These are phyloP conservation scores for Simmondsia chinensis DNA, from an alignment of 148 eudicot genomes.

Conservation along the genomic window DNA sequence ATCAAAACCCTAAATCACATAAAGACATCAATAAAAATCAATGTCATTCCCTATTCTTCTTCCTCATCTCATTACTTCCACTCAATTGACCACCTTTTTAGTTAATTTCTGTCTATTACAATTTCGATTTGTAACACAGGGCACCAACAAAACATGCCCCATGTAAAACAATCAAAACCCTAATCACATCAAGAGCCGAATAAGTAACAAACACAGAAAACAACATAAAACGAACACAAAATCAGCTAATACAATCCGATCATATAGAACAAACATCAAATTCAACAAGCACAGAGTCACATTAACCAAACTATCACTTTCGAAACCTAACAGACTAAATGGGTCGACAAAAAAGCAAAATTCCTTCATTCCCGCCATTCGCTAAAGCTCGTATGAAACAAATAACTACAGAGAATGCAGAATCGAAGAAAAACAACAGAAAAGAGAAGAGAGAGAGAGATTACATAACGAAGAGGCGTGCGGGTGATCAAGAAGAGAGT, in stretches of 20 bases:
- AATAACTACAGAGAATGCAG: background rate
- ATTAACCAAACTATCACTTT: slow-evolving; percentile 9
- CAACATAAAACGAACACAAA: background rate
- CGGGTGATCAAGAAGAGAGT: slow-evolving; percentile 1
- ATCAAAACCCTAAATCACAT: slow-evolving; percentile 16
- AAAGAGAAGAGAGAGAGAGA: background rate
- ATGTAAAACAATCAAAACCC: slow-evolving; percentile 21
- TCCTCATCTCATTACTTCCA: too few relatives aligned
- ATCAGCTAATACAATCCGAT: background rate
- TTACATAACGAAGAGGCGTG: background rate
- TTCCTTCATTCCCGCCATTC: slow-evolving; percentile 20
- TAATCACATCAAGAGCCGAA: slow-evolving; percentile 2
- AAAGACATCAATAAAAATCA: too few relatives aligned
- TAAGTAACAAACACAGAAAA: slow-evolving; percentile 5
- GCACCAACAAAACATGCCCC: too few relatives aligned
- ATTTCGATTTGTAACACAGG: too few relatives aligned
- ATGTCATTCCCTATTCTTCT: too few relatives aligned
- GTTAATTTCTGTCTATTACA: too few relatives aligned
- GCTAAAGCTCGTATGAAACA: slow-evolving; percentile 8
- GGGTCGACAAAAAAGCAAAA: background rate
- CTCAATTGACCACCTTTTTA: too few relatives aligned
- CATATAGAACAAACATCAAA: slow-evolving; percentile 1
- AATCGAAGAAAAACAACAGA: slow-evolving; percentile 4
- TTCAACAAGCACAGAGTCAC: background rate
- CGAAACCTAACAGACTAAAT: background rate